Evolutionary conservation across 805 yeast species (phyloP).

Genomic region (Candida sonorensis): DNA sequence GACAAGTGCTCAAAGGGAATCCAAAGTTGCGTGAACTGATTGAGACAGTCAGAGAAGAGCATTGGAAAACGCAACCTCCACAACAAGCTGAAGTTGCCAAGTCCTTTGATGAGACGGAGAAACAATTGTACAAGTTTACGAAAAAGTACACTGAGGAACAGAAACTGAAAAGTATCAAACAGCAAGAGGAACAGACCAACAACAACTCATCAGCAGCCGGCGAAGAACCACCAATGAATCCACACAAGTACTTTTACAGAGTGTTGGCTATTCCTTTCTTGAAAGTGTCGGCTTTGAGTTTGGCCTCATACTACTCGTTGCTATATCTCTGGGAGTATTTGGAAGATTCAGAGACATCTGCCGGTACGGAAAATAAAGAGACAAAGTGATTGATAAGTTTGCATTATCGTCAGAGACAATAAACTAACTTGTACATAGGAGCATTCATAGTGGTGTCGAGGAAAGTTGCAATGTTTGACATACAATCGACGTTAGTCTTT

Average conservation of each 20-base stretch:
- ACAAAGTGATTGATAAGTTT: no score
- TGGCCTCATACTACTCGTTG: constrained; percentile 40
- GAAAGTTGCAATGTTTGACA: no score
- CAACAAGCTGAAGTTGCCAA: constrained; percentile 1
- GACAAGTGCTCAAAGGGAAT: not conserved
- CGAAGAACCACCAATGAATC: constrained; percentile 14
- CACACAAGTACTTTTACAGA: constrained; percentile 35
- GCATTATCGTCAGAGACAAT: no score
- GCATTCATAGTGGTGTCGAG: no score
- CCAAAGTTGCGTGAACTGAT: constrained; percentile 2
- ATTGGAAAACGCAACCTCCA: constrained; percentile 4
- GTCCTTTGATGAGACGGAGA: not conserved
- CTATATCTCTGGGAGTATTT: constrained; percentile 38
- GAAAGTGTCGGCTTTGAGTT: constrained; percentile 37
- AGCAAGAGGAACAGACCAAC: constrained; percentile 1
- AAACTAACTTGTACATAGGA: no score
- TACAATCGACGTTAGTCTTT: no score
- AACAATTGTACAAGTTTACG: constrained; percentile 1
- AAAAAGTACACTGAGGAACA: constrained; percentile 1
- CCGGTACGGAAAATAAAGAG: no score
- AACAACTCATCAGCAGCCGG: constrained; percentile 6
- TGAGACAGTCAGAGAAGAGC: constrained; percentile 4
- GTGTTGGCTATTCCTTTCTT: constrained; percentile 39
- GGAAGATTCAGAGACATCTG: constrained; percentile 23
- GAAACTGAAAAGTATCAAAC: not conserved